A percentile compares a stretch with the other conserved stretches of the same genome.
These are phyloP conservation scores for Xylariales sp. DNA, from an alignment of 2,329 filamentous ascomycete species.

Conservation along the genomic window DNA sequence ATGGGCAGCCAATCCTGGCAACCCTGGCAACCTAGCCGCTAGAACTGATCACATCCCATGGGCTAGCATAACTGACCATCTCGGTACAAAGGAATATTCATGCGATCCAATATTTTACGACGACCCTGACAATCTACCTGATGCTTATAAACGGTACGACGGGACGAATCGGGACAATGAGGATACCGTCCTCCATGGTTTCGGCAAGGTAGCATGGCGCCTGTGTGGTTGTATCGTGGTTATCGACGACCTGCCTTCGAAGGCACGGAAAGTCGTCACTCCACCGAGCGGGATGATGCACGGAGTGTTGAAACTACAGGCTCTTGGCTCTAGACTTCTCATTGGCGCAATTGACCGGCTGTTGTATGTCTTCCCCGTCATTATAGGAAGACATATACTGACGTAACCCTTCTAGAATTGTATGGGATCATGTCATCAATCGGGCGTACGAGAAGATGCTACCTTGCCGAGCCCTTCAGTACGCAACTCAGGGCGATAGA, in stretches of 20 bases:
- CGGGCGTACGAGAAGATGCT: slow-evolving; percentile 38
- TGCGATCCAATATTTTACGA: slow-evolving; percentile 10
- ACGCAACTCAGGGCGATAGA: slow-evolving; percentile 31
- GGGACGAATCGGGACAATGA: no score
- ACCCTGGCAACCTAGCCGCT: no score
- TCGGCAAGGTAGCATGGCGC: slow-evolving; percentile 42
- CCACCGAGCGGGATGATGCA: slow-evolving; percentile 34
- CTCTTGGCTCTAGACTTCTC: slow-evolving; percentile 42
- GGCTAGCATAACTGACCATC: no score
- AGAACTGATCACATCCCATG: no score
- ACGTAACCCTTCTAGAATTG: slow-evolving; percentile 37
- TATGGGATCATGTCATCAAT: slow-evolving; percentile 43
- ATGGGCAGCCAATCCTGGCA: not conserved
- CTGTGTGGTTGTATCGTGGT: slow-evolving; percentile 26
- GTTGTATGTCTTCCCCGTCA: slow-evolving; percentile 37
- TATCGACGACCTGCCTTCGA: slow-evolving; percentile 40
- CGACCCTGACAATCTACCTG: not conserved
- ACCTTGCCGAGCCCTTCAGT: slow-evolving; percentile 28
- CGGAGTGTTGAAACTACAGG: slow-evolving; percentile 28
- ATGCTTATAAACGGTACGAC: not conserved
- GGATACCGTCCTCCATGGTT: slow-evolving; percentile 31
- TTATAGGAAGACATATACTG: slow-evolving; percentile 21
- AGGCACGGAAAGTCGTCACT: slow-evolving; percentile 40
- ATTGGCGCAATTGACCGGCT: slow-evolving; percentile 36
- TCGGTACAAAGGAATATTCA: no score